Conservation (phyloP, 768 basidiomycete genomes). For the Filobasidium floriforme region DNA sequence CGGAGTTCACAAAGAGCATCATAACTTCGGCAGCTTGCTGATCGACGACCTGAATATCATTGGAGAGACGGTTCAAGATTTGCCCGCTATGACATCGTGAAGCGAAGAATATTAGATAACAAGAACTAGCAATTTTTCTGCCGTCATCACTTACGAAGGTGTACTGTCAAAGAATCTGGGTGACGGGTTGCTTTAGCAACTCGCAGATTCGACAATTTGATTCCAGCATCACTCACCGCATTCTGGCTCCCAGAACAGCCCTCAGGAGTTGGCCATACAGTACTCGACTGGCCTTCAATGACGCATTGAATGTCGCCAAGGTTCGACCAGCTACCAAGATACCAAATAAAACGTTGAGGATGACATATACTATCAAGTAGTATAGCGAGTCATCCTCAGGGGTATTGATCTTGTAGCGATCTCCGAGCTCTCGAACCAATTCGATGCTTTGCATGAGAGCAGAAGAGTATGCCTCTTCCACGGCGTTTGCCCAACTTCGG, state of each 20-base stretch:
- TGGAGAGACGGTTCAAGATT: slow-evolving; percentile 73
- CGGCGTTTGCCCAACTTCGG: slow-evolving; percentile 41
- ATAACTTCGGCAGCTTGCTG: slow-evolving; percentile 33
- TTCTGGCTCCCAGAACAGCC: slow-evolving; percentile 43
- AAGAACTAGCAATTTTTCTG: neutral
- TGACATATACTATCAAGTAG: slow-evolving; percentile 36
- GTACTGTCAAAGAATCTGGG: slow-evolving; percentile 35
- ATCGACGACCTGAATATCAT: slow-evolving; percentile 73
- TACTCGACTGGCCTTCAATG: slow-evolving; percentile 31
- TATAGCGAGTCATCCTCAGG: slow-evolving; percentile 28
- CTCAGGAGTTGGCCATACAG: slow-evolving; percentile 42
- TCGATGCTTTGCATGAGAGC: neutral
- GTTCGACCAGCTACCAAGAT: slow-evolving; percentile 36
- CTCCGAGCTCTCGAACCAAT: neutral
- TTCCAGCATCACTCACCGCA: slow-evolving; percentile 25
- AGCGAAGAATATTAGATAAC: neutral
- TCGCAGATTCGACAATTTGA: neutral
- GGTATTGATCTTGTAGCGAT: neutral
- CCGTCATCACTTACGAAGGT: slow-evolving; percentile 26
- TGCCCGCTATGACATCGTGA: slow-evolving; percentile 62
- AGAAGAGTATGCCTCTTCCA: slow-evolving; percentile 6
- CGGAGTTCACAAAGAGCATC: slow-evolving; percentile 24
- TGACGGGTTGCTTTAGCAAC: slow-evolving; percentile 12
- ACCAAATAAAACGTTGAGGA: slow-evolving; percentile 33
- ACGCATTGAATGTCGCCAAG: slow-evolving; percentile 33